Conservation (phyloP, 805 yeast genomes). For the Spathaspora girioi region DNA sequence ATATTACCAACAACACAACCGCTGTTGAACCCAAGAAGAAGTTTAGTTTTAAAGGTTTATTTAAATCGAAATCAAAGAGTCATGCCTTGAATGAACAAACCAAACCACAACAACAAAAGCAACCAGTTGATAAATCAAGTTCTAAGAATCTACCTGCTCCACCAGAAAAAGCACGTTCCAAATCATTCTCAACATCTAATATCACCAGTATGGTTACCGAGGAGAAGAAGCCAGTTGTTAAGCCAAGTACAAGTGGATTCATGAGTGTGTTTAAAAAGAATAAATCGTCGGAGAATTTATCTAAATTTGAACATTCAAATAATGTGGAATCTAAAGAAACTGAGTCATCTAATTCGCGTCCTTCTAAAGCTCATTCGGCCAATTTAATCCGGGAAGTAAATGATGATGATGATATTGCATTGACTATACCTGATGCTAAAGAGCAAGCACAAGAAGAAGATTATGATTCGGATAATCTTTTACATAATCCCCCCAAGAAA, state of each 20-base stretch:
- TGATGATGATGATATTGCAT: slow-evolving; percentile 14
- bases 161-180: slow-evolving; percentile 17
- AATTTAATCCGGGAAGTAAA: slow-evolving; percentile 29
- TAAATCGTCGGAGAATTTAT: slow-evolving; percentile 16
- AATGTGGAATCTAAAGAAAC: background rate
- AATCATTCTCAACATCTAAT: slow-evolving; percentile 30
- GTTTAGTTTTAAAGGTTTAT: slow-evolving; percentile 36
- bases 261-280: slow-evolving; percentile 20
- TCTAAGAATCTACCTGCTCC: too few relatives aligned
- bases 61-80: slow-evolving; percentile 32
- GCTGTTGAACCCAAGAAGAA: slow-evolving; percentile 20
- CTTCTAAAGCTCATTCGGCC: background rate
- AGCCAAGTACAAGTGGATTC: slow-evolving; percentile 4
- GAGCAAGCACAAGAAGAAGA: background rate
- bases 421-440: background rate
- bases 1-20: background rate
- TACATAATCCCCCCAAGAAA: slow-evolving; percentile 22
- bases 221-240: background rate
- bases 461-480: slow-evolving; percentile 17
- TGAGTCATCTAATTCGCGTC: background rate
- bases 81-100: slow-evolving; percentile 18
- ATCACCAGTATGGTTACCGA: slow-evolving; percentile 10
- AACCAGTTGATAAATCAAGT: background rate
- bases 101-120: background rate
- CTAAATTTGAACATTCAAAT: slow-evolving; percentile 2